These are phyloP conservation scores for Styphnolobium japonicum DNA, from an alignment of 306 rosid genomes.

Conservation along the genomic window DNA sequence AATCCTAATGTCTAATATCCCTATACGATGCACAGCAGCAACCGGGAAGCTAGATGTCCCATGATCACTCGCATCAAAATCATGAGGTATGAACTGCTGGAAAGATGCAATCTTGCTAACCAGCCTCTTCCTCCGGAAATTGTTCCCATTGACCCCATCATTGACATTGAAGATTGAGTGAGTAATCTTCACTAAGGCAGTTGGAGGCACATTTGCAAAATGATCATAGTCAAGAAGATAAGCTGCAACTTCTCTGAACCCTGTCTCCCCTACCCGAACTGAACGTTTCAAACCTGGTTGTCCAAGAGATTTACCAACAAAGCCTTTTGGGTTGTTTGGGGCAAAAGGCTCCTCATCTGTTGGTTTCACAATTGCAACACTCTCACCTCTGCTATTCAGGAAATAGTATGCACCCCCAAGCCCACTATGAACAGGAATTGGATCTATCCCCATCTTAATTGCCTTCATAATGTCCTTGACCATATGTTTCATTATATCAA, in stretches of 20 bases:
- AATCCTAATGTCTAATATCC: slow-evolving; percentile 93
- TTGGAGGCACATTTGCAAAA: slow-evolving; percentile 95
- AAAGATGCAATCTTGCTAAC: slow-evolving; percentile 95
- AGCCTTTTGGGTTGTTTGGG: slow-evolving; percentile 95
- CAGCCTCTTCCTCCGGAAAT: slow-evolving; percentile 54
- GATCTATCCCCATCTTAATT: slow-evolving; percentile 80
- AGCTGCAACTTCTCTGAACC: slow-evolving; percentile 94
- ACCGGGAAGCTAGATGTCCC: slow-evolving; percentile 97
- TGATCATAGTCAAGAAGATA: slow-evolving; percentile 79
- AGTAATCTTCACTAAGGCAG: slow-evolving; percentile 90
- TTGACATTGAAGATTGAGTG: slow-evolving; percentile 94
- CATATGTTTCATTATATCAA: slow-evolving; percentile 44
- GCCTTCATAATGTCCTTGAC: slow-evolving; percentile 71
- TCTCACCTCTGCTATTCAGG: slow-evolving; percentile 62
- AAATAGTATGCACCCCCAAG: slow-evolving; percentile 98
- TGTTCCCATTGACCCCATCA: slow-evolving; percentile 81
- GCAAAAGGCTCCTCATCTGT: slow-evolving; percentile 99
- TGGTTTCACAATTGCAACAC: slow-evolving; percentile 93
- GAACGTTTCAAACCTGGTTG: slow-evolving; percentile 93
- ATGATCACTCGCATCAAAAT: slow-evolving; percentile 97
- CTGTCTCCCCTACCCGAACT: slow-evolving; percentile 96
- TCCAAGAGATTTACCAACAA: slow-evolving; percentile 92
- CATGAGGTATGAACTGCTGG: slow-evolving; percentile 90
- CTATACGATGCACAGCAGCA: slow-evolving; percentile 90
- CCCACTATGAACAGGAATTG: slow-evolving; percentile 78